Evolutionary conservation across 1,284 basidiomycete species (phyloP).

Genomic region (Sphaerobolus stellatus): DNA sequence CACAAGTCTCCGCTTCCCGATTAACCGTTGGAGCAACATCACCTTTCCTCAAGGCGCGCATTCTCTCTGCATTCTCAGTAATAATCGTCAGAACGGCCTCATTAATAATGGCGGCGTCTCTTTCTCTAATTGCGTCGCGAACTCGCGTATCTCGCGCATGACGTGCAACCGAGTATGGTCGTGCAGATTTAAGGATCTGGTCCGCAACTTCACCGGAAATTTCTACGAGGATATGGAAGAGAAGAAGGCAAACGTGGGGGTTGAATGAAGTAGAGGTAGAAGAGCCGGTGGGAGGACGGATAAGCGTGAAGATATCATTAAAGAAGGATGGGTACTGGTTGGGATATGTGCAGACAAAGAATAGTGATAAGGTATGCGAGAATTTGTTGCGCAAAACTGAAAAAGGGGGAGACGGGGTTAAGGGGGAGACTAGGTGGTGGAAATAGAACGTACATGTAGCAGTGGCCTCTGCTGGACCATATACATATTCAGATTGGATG

Average conservation of each 20-base stretch:
- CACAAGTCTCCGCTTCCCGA: conserved; percentile 57
- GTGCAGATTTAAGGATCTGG: conserved; percentile 82
- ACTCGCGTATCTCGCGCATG: conserved; percentile 80
- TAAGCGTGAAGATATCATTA: conserved; percentile 72
- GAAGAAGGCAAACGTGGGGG: conserved; percentile 77
- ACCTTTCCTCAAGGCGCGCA: conserved; percentile 51
- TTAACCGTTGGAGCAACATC: conserved; percentile 39
- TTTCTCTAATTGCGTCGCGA: conserved; percentile 85
- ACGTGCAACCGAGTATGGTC: conserved; percentile 66
- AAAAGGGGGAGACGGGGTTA: conserved; percentile 11
- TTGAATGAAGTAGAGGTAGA: conserved; percentile 56
- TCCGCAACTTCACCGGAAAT: conserved; percentile 92
- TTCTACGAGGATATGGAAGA: conserved; percentile 87
- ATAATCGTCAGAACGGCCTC: conserved; percentile 86
- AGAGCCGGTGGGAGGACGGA: conserved; percentile 51
- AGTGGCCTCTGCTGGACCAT: conserved; percentile 70
- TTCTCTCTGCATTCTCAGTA: conserved; percentile 67
- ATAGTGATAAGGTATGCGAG: conserved; percentile 92
- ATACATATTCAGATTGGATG: conserved; percentile 77
- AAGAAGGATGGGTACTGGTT: conserved; percentile 84
- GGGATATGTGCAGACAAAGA: conserved; percentile 90
- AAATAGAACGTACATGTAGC: conserved; percentile 72
- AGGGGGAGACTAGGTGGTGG: conserved; percentile 8
- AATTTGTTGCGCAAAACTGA: conserved; percentile 94
- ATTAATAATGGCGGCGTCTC: conserved; percentile 86